phyloP scores from a whole-genome alignment of 345 rosid species.

The Hibiscus trionum region DNA sequence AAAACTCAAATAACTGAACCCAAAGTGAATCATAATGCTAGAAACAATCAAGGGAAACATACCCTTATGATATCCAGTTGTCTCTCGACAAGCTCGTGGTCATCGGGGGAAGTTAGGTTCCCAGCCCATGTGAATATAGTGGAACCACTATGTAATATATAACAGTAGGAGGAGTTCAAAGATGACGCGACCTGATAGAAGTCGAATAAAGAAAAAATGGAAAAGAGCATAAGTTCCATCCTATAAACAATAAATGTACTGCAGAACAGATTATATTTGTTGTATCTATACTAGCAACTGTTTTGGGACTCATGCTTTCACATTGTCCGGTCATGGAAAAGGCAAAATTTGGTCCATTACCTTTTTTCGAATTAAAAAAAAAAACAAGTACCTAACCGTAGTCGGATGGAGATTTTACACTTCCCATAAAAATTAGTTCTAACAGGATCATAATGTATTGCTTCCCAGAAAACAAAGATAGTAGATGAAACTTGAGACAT shows the following conservation, averaged over 20 bases:
- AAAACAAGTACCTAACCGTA: neutral
- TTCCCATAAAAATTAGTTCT: slow-evolving; percentile 7
- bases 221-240: slow-evolving; percentile 6
- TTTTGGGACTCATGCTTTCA: neutral
- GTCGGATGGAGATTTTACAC: neutral
- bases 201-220: slow-evolving; percentile 7
- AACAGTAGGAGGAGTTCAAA: slow-evolving; percentile 86
- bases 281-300: neutral
- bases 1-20: neutral
- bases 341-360: neutral
- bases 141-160: slow-evolving; percentile 73
- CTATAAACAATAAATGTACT: neutral
- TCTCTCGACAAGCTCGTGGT: slow-evolving; percentile 84
- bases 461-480: neutral
- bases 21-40: neutral
- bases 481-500: slow-evolving; percentile 23
- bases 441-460: neutral
- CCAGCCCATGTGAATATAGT: slow-evolving; percentile 89
- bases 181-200: slow-evolving; percentile 71
- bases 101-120: slow-evolving; percentile 62
- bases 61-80: slow-evolving; percentile 97
- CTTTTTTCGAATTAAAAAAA: neutral
- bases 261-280: neutral
- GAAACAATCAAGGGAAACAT: slow-evolving; percentile 7
- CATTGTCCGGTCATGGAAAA: neutral